phyloP scores from a whole-genome alignment of 2,329 filamentous ascomycete species.

The Coleophoma crateriformis region DNA sequence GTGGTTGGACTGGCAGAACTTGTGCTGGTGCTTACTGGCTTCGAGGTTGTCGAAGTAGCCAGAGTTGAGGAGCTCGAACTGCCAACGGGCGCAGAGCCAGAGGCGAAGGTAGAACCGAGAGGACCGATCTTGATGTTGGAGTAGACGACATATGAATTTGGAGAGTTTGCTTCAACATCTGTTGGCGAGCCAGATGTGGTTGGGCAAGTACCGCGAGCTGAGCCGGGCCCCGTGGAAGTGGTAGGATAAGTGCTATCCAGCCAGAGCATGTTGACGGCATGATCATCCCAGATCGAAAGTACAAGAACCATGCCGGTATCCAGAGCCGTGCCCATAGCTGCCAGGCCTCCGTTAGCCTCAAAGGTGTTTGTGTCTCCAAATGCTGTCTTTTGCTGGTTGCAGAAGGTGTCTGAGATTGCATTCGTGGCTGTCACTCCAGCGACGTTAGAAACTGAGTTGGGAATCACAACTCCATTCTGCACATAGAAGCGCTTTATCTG shows the following conservation, averaged over 20 bases:
- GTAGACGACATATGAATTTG: slow-evolving; percentile 37
- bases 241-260: slow-evolving; percentile 62
- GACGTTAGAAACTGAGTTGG: slow-evolving; percentile 41
- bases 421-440: slow-evolving; percentile 39
- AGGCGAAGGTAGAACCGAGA: slow-evolving; percentile 23
- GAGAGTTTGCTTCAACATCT: slow-evolving; percentile 38
- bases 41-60: too few relatives aligned
- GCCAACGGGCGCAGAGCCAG: background rate
- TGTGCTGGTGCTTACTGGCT: too few relatives aligned
- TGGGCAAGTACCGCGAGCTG: slow-evolving; percentile 48
- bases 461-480: slow-evolving; percentile 46
- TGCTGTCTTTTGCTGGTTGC: slow-evolving; percentile 45
- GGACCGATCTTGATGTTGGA: slow-evolving; percentile 27
- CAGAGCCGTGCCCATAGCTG: slow-evolving; percentile 48
- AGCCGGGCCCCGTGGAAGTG: slow-evolving; percentile 37
- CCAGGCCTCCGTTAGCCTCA: slow-evolving; percentile 47
- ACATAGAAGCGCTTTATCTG: slow-evolving; percentile 53
- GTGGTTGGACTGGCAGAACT: too few relatives aligned
- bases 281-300: slow-evolving; percentile 50
- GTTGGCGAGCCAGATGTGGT: slow-evolving; percentile 44
- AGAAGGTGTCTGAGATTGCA: slow-evolving; percentile 50
- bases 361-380: slow-evolving; percentile 51
- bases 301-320: slow-evolving; percentile 57
- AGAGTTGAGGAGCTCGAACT: background rate
- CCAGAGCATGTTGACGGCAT: slow-evolving; percentile 68